Evolutionary conservation across 2,329 filamentous ascomycete genomes (phyloP), one percentile per base, ranked within the genome.

Genomic region (Tolypocladium album): DNA sequence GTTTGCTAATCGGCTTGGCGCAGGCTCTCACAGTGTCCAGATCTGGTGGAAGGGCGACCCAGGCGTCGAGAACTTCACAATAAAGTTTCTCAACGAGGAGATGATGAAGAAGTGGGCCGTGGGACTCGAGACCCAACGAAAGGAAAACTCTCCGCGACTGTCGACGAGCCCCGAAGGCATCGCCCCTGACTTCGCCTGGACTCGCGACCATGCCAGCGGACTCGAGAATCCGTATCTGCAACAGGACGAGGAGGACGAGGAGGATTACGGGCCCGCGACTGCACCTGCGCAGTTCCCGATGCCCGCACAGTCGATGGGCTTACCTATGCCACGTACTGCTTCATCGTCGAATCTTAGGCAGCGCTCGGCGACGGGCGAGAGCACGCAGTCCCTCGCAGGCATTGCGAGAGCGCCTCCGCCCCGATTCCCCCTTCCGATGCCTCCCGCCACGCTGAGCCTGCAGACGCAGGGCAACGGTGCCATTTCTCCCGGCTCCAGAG

Each of bases 11-110:
- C 22, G 39, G 8, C 43, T 22, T 7, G 43, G 12, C 57, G 13
- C 67, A 94, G 92, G 91, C 56, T 93, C 90, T 13, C 96, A 97
- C 71, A 93, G 90, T 2, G 90, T 97, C 62, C 93, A 97, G 71
- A 97, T 99, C 60, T 97, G 92, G 82, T 99, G 94, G 94, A 97
- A 94, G 75, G 93, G 93, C 40, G 93, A 97, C 65, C 91, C 92
- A 0, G 91, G 90, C 4, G 91, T 97, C 39, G 93, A 99, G 71
- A 96, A 95, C 70, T 97, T 99, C 72, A 87, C 93, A 67, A 96
- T 99, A 70, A 90, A 90, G 66, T 97, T 97, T 73, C 82, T 85
- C 57, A 94, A 93, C 62, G 94, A 99, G 72, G 92, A 96, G 66
- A 86, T 82, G 17, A 92, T 97, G 87, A 92, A 88, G 74, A 96